These are phyloP conservation scores for Urochloa ruziziensis DNA, from an alignment of 176 grass and related monocot species.

Conservation along the genomic window DNA sequence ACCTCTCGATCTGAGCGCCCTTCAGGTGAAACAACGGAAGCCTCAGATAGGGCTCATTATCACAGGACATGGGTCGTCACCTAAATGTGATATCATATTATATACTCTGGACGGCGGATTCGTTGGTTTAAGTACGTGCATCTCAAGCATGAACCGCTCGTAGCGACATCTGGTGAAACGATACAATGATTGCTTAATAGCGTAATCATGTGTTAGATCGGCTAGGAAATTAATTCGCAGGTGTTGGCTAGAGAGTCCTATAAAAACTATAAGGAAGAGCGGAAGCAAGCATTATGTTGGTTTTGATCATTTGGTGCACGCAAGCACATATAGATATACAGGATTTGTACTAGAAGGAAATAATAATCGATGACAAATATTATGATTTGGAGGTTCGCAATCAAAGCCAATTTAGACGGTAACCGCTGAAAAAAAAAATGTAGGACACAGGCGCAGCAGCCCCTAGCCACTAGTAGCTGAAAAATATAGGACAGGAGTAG, in stretches of 20 bases:
- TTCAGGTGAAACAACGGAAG: neutral
- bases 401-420: neutral
- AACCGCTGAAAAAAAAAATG: no score
- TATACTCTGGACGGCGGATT: conserved; percentile 1
- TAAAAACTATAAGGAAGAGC: neutral
- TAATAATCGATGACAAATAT: neutral
- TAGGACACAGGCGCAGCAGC: no score
- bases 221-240: neutral
- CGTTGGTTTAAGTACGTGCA: conserved; percentile 23
- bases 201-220: neutral
- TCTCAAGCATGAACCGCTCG: neutral
- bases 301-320: neutral
- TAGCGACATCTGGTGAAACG: neutral
- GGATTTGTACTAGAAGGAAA: neutral
- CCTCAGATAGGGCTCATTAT: neutral
- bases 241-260: neutral
- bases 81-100: neutral
- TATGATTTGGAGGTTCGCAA: neutral
- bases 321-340: neutral
- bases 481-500: no score
- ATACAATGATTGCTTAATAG: conserved; percentile 27
- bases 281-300: neutral
- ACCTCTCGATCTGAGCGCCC: no score
- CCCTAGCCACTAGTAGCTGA: no score
- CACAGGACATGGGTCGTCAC: neutral